These are phyloP conservation scores for Penicillium italicum DNA, from an alignment of 2,329 filamentous ascomycete species.

Conservation along the genomic window DNA sequence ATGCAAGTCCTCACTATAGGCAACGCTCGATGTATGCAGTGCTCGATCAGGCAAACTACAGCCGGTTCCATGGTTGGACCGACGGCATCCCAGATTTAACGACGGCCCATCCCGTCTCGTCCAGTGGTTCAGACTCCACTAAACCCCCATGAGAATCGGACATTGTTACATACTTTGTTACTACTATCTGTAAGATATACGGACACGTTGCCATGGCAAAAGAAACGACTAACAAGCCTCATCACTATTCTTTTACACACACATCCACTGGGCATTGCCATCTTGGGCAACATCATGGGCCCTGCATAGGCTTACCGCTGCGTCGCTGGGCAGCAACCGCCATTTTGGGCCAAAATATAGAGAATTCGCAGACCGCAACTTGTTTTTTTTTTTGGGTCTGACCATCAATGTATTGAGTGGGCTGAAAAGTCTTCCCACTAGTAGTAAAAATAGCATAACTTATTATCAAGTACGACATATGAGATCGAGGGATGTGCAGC, in stretches of 20 bases:
- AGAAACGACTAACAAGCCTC: background rate
- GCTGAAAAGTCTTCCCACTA: background rate
- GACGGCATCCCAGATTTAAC: conserved; percentile 12
- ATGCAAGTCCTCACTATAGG: background rate
- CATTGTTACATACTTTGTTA: background rate
- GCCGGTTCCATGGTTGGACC: conserved; percentile 21
- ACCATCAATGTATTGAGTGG: background rate
- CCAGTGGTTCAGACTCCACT: conserved; percentile 26
- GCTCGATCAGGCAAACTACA: background rate
- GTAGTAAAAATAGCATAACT: conserved; percentile 8
- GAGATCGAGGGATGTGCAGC: background rate
- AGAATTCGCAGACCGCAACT: conserved; percentile 28
- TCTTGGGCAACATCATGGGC: conserved; percentile 29
- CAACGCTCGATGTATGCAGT: background rate
- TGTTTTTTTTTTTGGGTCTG: conserved; percentile 9
- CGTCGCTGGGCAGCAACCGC: conserved; percentile 35
- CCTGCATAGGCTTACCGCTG: conserved; percentile 33
- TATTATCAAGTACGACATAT: background rate
- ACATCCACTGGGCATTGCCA: conserved; percentile 14
- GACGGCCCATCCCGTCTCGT: conserved; percentile 24
- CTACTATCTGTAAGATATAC: conserved; percentile 1
- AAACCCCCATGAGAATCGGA: conserved; percentile 12
- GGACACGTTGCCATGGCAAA: conserved; percentile 25
- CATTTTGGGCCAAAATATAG: conserved; percentile 21
- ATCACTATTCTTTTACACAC: conserved; percentile 14